These are phyloP conservation scores for Hypericum perforatum DNA, from an alignment of 345 rosid species.

Conservation along the genomic window DNA sequence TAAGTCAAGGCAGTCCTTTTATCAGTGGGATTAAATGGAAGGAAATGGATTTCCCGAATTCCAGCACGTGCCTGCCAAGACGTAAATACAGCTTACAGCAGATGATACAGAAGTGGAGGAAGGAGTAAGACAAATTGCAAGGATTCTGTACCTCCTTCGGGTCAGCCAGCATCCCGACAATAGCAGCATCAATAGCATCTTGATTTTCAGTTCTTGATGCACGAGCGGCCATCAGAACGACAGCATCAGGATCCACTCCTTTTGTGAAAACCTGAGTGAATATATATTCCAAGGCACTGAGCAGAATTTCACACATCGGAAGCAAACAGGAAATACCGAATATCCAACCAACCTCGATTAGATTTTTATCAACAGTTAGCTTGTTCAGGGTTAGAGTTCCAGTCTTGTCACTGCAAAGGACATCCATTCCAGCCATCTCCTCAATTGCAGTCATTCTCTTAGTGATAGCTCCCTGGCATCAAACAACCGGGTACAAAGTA, in stretches of 20 bases:
- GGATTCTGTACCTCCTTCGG: constrained; percentile 69
- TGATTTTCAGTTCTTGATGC: constrained; percentile 93
- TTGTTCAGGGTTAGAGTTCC: constrained; percentile 95
- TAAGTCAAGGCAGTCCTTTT: constrained; percentile 94
- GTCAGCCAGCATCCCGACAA: constrained; percentile 94
- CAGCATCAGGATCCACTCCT: constrained; percentile 82
- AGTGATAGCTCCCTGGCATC: constrained; percentile 82
- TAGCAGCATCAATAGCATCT: constrained; percentile 95
- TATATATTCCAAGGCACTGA: constrained; percentile 15
- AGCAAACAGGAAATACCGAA: constrained; percentile 4
- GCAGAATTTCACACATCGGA: not conserved
- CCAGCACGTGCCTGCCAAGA: constrained; percentile 92
- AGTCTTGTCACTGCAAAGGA: constrained; percentile 97
- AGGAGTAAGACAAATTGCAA: constrained; percentile 1
- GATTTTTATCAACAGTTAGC: constrained; percentile 90
- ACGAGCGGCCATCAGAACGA: constrained; percentile 89
- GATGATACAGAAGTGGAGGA: constrained; percentile 1
- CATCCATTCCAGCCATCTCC: constrained; percentile 99
- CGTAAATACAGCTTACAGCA: not conserved
- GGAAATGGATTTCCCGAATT: constrained; percentile 84
- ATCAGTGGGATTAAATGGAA: constrained; percentile 96
- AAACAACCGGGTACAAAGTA: no score
- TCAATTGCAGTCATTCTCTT: constrained; percentile 99
- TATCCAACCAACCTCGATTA: constrained; percentile 60
- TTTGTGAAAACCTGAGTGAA: constrained; percentile 67